phyloP scores from a whole-genome alignment of 768 basidiomycete species.

The Holtermannia corniformis region DNA sequence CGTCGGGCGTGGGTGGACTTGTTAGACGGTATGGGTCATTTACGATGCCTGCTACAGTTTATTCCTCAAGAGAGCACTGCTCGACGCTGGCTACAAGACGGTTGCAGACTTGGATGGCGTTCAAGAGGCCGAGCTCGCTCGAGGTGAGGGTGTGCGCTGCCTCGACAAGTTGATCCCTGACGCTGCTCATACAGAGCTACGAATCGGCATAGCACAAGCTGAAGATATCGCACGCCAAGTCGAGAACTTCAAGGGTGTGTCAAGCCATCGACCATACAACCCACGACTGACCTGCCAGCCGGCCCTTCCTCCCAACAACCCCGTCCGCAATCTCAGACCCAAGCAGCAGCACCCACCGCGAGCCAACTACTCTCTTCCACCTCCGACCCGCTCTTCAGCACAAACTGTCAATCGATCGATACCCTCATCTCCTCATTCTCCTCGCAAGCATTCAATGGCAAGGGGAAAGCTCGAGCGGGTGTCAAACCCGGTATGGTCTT shows the following conservation, averaged over 20 bases:
- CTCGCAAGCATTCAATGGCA: background rate
- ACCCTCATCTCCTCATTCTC: slow-evolving; percentile 16
- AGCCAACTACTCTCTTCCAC: slow-evolving; percentile 6
- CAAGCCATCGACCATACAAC: background rate
- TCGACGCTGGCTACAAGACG: slow-evolving; percentile 26
- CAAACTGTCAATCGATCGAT: slow-evolving; percentile 25
- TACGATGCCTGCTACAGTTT: slow-evolving; percentile 5
- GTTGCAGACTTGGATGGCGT: slow-evolving; percentile 14
- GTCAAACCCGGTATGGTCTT: slow-evolving; percentile 30
- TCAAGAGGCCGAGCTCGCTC: slow-evolving; percentile 16
- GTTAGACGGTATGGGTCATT: background rate
- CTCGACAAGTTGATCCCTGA: background rate
- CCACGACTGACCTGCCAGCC: background rate
- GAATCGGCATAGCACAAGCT: slow-evolving; percentile 16
- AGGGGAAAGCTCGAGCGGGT: slow-evolving; percentile 9
- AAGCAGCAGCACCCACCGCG: slow-evolving; percentile 19
- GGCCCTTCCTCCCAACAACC: slow-evolving; percentile 1
- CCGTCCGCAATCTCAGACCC: slow-evolving; percentile 11
- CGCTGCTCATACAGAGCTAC: slow-evolving; percentile 23
- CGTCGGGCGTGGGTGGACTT: background rate
- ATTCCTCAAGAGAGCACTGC: slow-evolving; percentile 18
- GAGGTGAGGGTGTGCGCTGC: slow-evolving; percentile 14
- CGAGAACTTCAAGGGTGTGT: slow-evolving; percentile 8
- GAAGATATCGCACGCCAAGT: slow-evolving; percentile 27
- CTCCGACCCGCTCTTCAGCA: slow-evolving; percentile 14